These are phyloP conservation scores for Aschersonia sp. DNA, from an alignment of 2,329 filamentous ascomycete genomes.

Conservation along the genomic window DNA sequence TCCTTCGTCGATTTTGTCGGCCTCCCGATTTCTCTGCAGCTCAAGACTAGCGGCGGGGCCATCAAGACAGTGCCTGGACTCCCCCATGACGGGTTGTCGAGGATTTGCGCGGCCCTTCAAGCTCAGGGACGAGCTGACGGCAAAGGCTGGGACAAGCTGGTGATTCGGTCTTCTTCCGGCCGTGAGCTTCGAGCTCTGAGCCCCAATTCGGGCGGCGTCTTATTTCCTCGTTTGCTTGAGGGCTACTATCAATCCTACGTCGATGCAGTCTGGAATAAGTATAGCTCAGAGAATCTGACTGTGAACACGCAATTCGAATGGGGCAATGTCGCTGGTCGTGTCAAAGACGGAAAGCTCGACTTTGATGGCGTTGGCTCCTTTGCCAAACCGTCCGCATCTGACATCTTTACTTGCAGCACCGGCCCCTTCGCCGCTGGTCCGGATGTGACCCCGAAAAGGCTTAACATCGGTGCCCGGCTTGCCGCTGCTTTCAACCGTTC, in stretches of 20 bases:
- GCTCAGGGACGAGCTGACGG: constrained; percentile 30
- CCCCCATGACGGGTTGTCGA: constrained; percentile 27
- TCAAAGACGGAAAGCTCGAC: constrained; percentile 20
- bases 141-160: constrained; percentile 35
- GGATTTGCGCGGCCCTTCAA: constrained; percentile 27
- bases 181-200: constrained; percentile 34
- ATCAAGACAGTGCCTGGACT: constrained; percentile 34
- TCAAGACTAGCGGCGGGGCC: constrained; percentile 30
- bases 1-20: constrained; percentile 63
- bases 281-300: constrained; percentile 25
- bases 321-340: constrained; percentile 31
- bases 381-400: constrained; percentile 27
- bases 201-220: constrained; percentile 33
- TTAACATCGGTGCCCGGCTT: constrained; percentile 57
- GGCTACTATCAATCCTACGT: constrained; percentile 37
- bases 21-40: constrained; percentile 44
- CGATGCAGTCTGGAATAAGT: constrained; percentile 36
- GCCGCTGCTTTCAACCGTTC: constrained; percentile 63
- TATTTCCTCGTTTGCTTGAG: constrained; percentile 28
- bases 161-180: constrained; percentile 25
- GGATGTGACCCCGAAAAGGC: constrained; percentile 28
- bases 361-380: constrained; percentile 31
- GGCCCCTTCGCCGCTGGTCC: constrained; percentile 38
- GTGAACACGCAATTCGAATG: constrained; percentile 40
- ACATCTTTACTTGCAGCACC: constrained; percentile 38